A percentile compares a stretch with the other conserved stretches of the same genome.
Evolutionary conservation across 1,284 basidiomycete species (phyloP).

Genomic region (Moniliophthora roreri): DNA sequence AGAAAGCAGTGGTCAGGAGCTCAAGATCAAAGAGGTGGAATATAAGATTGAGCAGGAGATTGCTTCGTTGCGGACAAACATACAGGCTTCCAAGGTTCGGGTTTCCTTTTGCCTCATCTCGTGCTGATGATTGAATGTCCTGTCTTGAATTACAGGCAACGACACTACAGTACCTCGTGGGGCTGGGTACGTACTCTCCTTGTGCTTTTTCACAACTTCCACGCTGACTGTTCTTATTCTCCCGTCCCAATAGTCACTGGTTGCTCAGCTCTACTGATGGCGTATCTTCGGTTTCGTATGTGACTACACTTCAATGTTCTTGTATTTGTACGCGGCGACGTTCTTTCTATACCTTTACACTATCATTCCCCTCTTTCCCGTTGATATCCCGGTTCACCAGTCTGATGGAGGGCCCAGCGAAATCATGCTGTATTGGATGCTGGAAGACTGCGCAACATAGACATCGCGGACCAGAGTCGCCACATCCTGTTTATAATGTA

Average conservation of each 20-base stretch:
- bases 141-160: slow-evolving; percentile 53
- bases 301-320: too few relatives aligned
- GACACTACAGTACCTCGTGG: slow-evolving; percentile 80
- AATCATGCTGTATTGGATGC: slow-evolving; percentile 59
- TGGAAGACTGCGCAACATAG: slow-evolving; percentile 58
- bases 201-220: slow-evolving; percentile 1
- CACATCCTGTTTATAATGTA: slow-evolving; percentile 50
- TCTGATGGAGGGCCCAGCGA: slow-evolving; percentile 31
- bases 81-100: slow-evolving; percentile 85
- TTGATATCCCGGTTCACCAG: slow-evolving; percentile 3
- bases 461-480: slow-evolving; percentile 65
- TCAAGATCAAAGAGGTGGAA: slow-evolving; percentile 98
- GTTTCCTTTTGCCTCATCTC: slow-evolving; percentile 18
- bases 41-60: slow-evolving; percentile 98
- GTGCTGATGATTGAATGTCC: slow-evolving; percentile 18
- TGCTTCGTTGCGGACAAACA: slow-evolving; percentile 84
- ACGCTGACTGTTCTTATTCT: slow-evolving; percentile 13
- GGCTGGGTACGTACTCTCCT: slow-evolving; percentile 60
- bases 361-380: too few relatives aligned
- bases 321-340: too few relatives aligned
- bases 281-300: slow-evolving; percentile 70
- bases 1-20: slow-evolving; percentile 88
- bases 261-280: slow-evolving; percentile 84
- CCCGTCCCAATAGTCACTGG: slow-evolving; percentile 63
- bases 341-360: too few relatives aligned